Evolutionary conservation across 1,284 basidiomycete genomes (phyloP), one percentile per base, ranked within the genome.

Genomic region (Ganoderma leucocontextum): DNA sequence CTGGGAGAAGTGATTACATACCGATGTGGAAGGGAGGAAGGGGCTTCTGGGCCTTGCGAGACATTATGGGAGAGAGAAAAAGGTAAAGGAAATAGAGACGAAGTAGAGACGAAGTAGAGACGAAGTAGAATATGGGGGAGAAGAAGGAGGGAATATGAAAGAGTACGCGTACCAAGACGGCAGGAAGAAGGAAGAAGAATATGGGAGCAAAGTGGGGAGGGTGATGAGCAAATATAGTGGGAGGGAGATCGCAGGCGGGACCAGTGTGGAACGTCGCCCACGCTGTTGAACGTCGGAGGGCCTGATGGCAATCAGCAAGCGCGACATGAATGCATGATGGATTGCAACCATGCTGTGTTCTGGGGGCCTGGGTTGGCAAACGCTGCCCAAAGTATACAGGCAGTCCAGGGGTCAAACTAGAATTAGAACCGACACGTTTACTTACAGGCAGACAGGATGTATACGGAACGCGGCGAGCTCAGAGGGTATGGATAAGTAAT

Each of bases 21-120:
- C 90, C 89, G 69, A 89, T 85, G 76, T 91, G 87, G 75, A 92
- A 92, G 79, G 88, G 89, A 74, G 90, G 89, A 68, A 91, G 83
- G 64, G 80, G 77, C 75, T 85, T 86, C 68, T 75, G 71, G 39
- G 73, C 63, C 75, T 80, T 82, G 71, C 73, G 75, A 60, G 75
- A 76, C 71, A 74, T 72, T 64, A 72, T 60, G 67, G 61, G 47
- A 53, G 62, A 47, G 36, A 38, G 13, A 61, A 61, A 64, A 67
- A 62, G 38, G 59, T 65, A 66, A 65, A 64, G 65, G 63, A 68
- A 65, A 62, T n/a, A n/a, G n/a, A n/a, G n/a, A n/a, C n/a, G n/a
- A n/a, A n/a, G n/a, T n/a, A n/a, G n/a, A n/a, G n/a, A n/a, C n/a
- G n/a, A n/a, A n/a, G n/a, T 60, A 66, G 59, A 64, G 63, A 65